A percentile compares a stretch with the other conserved stretches of the same genome.
These are phyloP conservation scores for Diaporthe longicolla DNA, from an alignment of 2,329 filamentous ascomycete genomes.

Conservation along the genomic window DNA sequence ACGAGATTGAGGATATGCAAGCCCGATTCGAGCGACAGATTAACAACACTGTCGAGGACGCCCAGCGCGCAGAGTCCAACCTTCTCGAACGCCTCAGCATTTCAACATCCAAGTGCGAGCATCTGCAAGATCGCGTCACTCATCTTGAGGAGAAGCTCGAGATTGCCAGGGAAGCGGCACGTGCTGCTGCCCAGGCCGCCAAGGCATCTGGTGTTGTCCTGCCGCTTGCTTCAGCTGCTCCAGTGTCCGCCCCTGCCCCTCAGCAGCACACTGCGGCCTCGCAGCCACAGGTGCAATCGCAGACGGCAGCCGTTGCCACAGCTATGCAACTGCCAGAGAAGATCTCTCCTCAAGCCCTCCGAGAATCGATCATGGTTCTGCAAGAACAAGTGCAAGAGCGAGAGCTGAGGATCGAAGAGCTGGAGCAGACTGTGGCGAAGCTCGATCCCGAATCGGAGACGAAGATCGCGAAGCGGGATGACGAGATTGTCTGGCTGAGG, in stretches of 20 bases:
- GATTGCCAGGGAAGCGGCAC: slow-evolving; percentile 88
- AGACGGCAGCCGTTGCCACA: slow-evolving; percentile 56
- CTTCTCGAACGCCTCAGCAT: slow-evolving; percentile 85
- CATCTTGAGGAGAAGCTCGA: slow-evolving; percentile 93
- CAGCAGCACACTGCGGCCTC: slow-evolving; percentile 43
- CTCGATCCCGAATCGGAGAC: slow-evolving; percentile 82
- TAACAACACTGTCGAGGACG: slow-evolving; percentile 83
- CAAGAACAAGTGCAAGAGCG: slow-evolving; percentile 97
- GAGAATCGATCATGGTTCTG: slow-evolving; percentile 95
- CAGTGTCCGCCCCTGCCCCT: slow-evolving; percentile 44
- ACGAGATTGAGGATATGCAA: slow-evolving; percentile 81
- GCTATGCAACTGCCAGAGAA: slow-evolving; percentile 77
- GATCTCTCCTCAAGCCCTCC: slow-evolving; percentile 93
- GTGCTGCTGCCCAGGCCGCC: slow-evolving; percentile 84
- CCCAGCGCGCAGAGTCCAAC: slow-evolving; percentile 83
- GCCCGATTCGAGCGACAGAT: slow-evolving; percentile 82
- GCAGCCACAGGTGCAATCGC: slow-evolving; percentile 48
- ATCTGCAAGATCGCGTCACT: slow-evolving; percentile 86
- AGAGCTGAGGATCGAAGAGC: slow-evolving; percentile 88
- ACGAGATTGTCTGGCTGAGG: slow-evolving; percentile 94
- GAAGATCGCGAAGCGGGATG: slow-evolving; percentile 92
- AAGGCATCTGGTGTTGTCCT: slow-evolving; percentile 62
- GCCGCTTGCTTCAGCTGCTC: slow-evolving; percentile 53
- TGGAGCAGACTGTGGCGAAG: slow-evolving; percentile 79
- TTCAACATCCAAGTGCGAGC: slow-evolving; percentile 85